Percentiles rank a stretch among this genome's conserved stretches.
Conservation (phyloP, 1,284 basidiomycete species). For the Puccinia hordei region DNA sequence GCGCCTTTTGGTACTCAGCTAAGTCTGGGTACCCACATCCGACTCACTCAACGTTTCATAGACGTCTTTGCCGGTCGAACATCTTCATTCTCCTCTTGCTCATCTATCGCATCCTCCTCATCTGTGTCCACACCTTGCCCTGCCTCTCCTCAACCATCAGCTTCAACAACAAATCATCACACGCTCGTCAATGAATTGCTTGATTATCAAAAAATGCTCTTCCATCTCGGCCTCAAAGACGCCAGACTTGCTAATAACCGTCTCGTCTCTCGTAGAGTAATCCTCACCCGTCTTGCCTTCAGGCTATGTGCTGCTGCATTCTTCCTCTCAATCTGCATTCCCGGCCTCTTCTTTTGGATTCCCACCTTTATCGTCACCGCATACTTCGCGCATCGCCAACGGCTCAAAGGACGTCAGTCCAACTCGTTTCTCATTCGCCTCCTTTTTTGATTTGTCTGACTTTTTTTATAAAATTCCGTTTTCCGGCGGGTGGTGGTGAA, state of each 20-base stretch:
- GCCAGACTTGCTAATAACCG: conserved; percentile 52
- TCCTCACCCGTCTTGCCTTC: conserved; percentile 69
- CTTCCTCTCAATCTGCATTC: conserved; percentile 71
- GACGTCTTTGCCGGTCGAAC: conserved; percentile 65
- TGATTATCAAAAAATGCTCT: conserved; percentile 60
- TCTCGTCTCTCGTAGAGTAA: conserved; percentile 64
- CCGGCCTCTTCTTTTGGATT: conserved; percentile 79
- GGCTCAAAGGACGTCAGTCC: conserved; percentile 23
- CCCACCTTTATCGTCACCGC: conserved; percentile 72
- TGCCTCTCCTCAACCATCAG: background rate
- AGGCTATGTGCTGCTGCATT: conserved; percentile 69
- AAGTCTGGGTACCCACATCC: conserved; percentile 62
- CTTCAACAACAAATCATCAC: conserved; percentile 13
- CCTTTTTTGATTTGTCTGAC: conserved; percentile 15
- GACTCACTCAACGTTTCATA: conserved; percentile 64
- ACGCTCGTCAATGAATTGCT: conserved; percentile 74
- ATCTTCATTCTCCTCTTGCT: conserved; percentile 64
- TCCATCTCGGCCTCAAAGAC: conserved; percentile 53
- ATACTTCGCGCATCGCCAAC: conserved; percentile 63
- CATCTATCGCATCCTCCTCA: conserved; percentile 60
- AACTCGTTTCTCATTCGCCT: background rate
- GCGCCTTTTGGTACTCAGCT: conserved; percentile 78
- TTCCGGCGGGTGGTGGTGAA: conserved; percentile 59
- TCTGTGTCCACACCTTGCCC: background rate
- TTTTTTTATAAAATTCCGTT: conserved; percentile 56